A percentile compares a stretch with the other conserved stretches of the same genome.
phyloP scores from a whole-genome alignment of 352 stramenopile genomes.

The Phytophthora palmivora region DNA sequence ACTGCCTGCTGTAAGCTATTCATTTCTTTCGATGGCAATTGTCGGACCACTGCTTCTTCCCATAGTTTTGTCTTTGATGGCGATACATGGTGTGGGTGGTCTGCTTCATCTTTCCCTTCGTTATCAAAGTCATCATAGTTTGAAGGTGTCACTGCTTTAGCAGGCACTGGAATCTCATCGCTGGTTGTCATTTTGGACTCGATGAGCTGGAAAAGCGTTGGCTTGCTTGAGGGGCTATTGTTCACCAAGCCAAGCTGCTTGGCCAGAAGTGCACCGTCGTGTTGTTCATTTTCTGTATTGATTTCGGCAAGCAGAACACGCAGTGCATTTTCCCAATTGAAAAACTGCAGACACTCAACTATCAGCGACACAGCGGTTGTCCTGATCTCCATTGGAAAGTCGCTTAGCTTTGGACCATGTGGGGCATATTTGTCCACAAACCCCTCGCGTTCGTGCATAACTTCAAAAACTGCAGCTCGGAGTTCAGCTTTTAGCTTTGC shows the following conservation, averaged over 20 bases:
- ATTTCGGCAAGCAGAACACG: conserved; percentile 57
- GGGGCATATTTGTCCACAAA: conserved; percentile 21
- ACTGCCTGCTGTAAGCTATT: neutral
- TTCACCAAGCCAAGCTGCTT: conserved; percentile 30
- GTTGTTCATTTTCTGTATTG: conserved; percentile 26
- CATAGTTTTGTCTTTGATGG: neutral
- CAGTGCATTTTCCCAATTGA: conserved; percentile 66
- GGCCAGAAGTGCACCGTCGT: conserved; percentile 11
- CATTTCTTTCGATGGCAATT: conserved; percentile 5
- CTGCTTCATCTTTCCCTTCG: conserved; percentile 6
- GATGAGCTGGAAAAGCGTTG: conserved; percentile 42
- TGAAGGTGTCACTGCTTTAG: neutral
- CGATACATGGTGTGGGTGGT: neutral
- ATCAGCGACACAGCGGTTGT: conserved; percentile 58
- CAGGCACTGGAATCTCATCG: conserved; percentile 3
- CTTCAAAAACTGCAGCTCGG: conserved; percentile 77
- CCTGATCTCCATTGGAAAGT: conserved; percentile 39
- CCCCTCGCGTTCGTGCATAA: conserved; percentile 62
- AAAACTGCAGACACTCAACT: conserved; percentile 64
- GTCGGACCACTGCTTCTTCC: conserved; percentile 14
- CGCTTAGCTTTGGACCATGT: conserved; percentile 27
- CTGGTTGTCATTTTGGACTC: conserved; percentile 14
- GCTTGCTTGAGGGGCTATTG: conserved; percentile 7
- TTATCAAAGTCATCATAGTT: conserved; percentile 8
- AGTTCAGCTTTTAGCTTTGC: conserved; percentile 83